Evolutionary conservation across 768 basidiomycete genomes (phyloP), one percentile per base, ranked within the genome.

Genomic region (Suillus decipiens): DNA sequence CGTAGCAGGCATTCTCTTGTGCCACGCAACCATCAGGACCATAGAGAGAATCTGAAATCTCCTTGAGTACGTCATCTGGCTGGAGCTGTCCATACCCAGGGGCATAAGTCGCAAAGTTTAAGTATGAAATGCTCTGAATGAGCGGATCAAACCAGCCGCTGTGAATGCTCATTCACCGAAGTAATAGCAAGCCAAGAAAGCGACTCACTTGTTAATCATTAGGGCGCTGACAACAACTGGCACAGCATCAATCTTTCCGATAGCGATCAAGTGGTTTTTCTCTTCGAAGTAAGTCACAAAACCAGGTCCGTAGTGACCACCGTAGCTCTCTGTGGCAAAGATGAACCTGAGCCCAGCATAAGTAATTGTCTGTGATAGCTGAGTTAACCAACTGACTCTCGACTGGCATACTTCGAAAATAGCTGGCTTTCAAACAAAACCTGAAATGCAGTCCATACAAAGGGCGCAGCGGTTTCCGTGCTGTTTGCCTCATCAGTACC

Each of bases 141-240:
- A 88, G 75, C 1, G 88, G 87, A 64, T 89, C 88, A 60, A 79
- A 84, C 86, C 86, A 88, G 43, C 86, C 87, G 65, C 88, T 89
- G 59, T 7, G 43, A 15, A 34, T 36, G 28, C 17, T 28, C 37
- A 1, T 61, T 19, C 58, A 58, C 8, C n/a, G 12, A 43, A 1
- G 50, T 36, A 58, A 14, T 31, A 7, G 15, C 17, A 48, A 1
- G 8, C 41, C 7, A 39, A 12, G 19, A 48, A 24, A 19, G 47
- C 3, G 0, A 56, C 75, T 62, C 61, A 82, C 86, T 87, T 87
- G 72, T 86, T 87, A 66, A 89, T 84, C 84, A 89, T 83, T 59
- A 90, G 70, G 5, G 86, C 85, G 60, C 81, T 85, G 64, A 89
- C 84, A 4, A 77, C 69, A 55, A 90, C 74, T 45, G 76, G 73